Evolutionary conservation across 768 basidiomycete genomes (phyloP), one percentile per base, ranked within the genome.

Genomic region (Leucocoprinus birnbaumii): DNA sequence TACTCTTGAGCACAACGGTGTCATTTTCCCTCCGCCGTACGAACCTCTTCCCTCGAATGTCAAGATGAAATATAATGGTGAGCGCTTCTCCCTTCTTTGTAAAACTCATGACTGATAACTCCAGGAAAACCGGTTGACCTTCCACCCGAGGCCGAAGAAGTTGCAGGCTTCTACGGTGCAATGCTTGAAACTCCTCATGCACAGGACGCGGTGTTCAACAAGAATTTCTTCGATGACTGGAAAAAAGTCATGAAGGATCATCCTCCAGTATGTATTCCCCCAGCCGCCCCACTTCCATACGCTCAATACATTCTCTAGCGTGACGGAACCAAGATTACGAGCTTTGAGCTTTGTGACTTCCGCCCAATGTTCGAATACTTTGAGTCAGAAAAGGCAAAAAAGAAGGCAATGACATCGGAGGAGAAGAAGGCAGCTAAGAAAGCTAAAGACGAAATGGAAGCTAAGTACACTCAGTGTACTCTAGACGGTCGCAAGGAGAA

Each of bases 401-500:
- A 93, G 80, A 98, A 98, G 72, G 76, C 85, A 1, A 71, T 98
- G 75, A 84, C 86, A 25, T 53, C 81, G 4, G 86, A 89, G 5
- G 91, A 96, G 71, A 98, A 98, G 80, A 98, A 98, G 69, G 87
- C 84, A 57, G 68, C 85, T 42, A 98, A 98, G 77, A 89, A 87
- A 62, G 80, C 78, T 53, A 92, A 87, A 68, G 95, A 98, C 52
- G 82, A 83, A 25, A 64, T 86, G 57, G 97, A 98, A 71, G 84
- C 83, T 47, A 89, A 87, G 59, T 98, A 94, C 70, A 84, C 82
- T 19, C 80, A 81, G 22, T 98, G 96, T 70, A 65, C 86, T n/a
- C 82, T 99, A 31, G 94, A 99, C 64, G 96, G 96, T 11, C 86
- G 95, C 51, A 96, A 94, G 73, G 97, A 99, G 75, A 98, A 98